Conservation (phyloP, 1,139 yeast genomes). For the Lodderomyces beijingensis region DNA sequence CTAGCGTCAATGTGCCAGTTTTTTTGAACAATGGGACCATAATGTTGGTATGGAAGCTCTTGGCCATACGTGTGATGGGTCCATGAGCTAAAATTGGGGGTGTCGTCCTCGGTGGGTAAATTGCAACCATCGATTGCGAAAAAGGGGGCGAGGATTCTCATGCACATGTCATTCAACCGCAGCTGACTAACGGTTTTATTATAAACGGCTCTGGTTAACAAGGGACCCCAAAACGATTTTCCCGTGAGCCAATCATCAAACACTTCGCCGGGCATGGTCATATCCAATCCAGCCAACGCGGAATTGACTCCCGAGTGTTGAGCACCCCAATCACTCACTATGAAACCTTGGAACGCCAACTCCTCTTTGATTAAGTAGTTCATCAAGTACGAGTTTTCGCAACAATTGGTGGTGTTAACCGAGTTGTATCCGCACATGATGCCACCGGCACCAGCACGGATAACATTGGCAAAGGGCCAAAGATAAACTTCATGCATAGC, state of each 20-base stretch:
- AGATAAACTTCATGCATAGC: constrained; percentile 60
- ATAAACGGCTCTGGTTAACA: constrained; percentile 51
- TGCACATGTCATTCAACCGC: constrained; percentile 60
- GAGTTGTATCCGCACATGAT: constrained; percentile 61
- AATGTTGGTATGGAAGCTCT: constrained; percentile 47
- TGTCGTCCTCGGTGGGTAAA: constrained; percentile 36
- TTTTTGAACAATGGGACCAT: constrained; percentile 49
- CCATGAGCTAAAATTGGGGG: constrained; percentile 60
- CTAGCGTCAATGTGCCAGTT: constrained; percentile 57
- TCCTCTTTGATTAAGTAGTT: constrained; percentile 57
- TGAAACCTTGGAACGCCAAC: constrained; percentile 64
- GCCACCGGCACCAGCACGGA: constrained; percentile 58
- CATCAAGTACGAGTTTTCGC: constrained; percentile 56
- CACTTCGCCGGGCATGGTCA: constrained; percentile 65
- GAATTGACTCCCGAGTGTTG: constrained; percentile 56
- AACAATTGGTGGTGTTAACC: constrained; percentile 55
- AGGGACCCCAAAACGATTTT: constrained; percentile 55
- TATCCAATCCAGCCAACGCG: constrained; percentile 58
- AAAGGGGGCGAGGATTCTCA: constrained; percentile 56
- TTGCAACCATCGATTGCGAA: constrained; percentile 35
- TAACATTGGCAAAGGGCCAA: constrained; percentile 66
- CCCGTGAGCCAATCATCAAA: constrained; percentile 53
- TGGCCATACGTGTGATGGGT: constrained; percentile 52
- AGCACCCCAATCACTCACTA: constrained; percentile 66
- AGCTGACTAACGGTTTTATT: constrained; percentile 54